Percentiles rank a stretch among this genome's conserved stretches.
Conservation (phyloP, 441 rosid genomes). For the Syzygium malaccense region DNA sequence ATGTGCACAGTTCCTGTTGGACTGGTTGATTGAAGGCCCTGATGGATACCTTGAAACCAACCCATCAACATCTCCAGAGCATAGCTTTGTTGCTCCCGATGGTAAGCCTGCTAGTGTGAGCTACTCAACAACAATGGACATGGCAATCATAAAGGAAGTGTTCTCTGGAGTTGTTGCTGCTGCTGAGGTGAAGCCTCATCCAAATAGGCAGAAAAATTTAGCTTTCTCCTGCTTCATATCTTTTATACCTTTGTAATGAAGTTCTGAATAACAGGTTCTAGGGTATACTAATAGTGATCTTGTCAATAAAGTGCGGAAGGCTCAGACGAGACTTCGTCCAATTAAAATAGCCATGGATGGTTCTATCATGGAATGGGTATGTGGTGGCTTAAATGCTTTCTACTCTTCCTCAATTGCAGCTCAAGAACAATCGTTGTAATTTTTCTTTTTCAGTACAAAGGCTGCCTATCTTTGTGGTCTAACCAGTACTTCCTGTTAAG, state of each 20-base stretch:
- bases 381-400: not conserved
- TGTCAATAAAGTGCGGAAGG: conserved; percentile 22
- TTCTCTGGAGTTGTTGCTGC: conserved; percentile 58
- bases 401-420: not conserved
- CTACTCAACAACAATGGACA: conserved; percentile 95
- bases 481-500: conserved; percentile 1
- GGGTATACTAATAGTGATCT: conserved; percentile 24
- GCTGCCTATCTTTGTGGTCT: not conserved
- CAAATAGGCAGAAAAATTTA: not conserved
- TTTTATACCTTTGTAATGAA: not conserved
- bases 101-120: conserved; percentile 73
- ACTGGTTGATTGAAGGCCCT: conserved; percentile 83
- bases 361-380: conserved; percentile 49
- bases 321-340: conserved; percentile 27
- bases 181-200: conserved; percentile 54
- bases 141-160: conserved; percentile 74
- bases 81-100: conserved; percentile 66
- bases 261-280: conserved; percentile 19
- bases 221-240: not conserved
- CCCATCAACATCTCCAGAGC: conserved; percentile 97
- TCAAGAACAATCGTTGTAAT: not conserved
- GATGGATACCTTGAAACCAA: conserved; percentile 75
- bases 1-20: conserved; percentile 67
- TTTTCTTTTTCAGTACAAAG: not conserved
- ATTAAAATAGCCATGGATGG: conserved; percentile 31